Base-by-base conservation (phyloP, 1,139 yeast genomes). In the Candida albicans region DNA sequence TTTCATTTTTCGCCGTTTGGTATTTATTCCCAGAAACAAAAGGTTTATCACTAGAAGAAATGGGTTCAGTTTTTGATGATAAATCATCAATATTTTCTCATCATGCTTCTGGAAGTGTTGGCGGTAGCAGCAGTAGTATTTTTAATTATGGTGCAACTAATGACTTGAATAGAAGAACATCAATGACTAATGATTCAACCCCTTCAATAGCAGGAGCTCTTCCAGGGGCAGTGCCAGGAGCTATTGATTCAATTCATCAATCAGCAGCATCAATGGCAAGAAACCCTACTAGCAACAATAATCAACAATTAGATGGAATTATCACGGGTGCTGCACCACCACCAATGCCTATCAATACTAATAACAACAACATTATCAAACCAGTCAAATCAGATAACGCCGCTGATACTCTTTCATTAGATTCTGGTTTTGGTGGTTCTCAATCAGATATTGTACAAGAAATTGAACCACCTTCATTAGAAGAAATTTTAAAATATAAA, bases 1-100 rank as follows among this genome's bases (percentile, higher is more conserved):
- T 84, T 39, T 87, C 96, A 3, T 68, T 73, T 47, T 75, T 86
- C 42, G 70, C 86, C 45, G 82, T 76, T 43, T 63, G 69, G 48
- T 62, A 64, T 45, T 67, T 72, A 37, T 77, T 76, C 57, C 82
- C 82, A 0, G 83, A 78, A 55, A 78, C 83, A 11, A 73, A 75
- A 49, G 82, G 82, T 2, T 68, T 76, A 26, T 73, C 73, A 46
- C 64, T 78, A 39, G 83, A 78, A 56, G 79, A 77, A 48, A 77
- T 78, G 69, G 82, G 80, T 41, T 61, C 68, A 11, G 72, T 76
- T n/a, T 77, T 77, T 54, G 77, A 72, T 43, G 78, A 74, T 45
- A 61, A 57, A 44, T 69, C 75, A 2, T 70, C 76, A 3, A 63
- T 73, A 8, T 73, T 73, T 49, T 71, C 77, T 11, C 71, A 62